Conservation (phyloP, 2,329 filamentous ascomycete genomes). For the Penicillium sp. region DNA sequence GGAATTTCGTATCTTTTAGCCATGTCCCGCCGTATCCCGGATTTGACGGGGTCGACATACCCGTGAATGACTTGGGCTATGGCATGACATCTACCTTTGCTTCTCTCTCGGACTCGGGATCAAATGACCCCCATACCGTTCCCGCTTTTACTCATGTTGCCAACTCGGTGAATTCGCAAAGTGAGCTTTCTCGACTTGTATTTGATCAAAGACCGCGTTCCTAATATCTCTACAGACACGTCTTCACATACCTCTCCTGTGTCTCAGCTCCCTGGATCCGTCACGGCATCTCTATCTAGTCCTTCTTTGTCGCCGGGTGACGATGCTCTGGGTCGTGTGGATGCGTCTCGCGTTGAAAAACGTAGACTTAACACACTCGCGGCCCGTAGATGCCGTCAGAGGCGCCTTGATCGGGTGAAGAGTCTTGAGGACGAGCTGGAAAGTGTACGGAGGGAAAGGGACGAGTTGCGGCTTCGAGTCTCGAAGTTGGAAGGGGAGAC, state of each 20-base stretch:
- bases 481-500: constrained; percentile 37
- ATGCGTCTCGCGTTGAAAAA: constrained; percentile 28
- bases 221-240: constrained; percentile 14
- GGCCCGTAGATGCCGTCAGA: constrained; percentile 35
- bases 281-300: constrained; percentile 16
- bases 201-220: background rate
- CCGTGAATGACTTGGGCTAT: constrained; percentile 11
- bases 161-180: constrained; percentile 18
- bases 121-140: constrained; percentile 10
- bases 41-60: constrained; percentile 11
- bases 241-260: constrained; percentile 19
- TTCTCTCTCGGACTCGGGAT: constrained; percentile 22
- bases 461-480: constrained; percentile 33
- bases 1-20: constrained; percentile 17
- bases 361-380: constrained; percentile 36
- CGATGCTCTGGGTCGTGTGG: constrained; percentile 11
- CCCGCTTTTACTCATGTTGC: constrained; percentile 9
- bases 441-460: constrained; percentile 29
- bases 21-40: constrained; percentile 6
- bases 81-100: constrained; percentile 14
- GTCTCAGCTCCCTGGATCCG: constrained; percentile 14
- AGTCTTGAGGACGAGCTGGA: constrained; percentile 33
- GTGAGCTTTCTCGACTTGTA: constrained; percentile 3
- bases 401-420: constrained; percentile 31
- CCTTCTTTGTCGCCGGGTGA: constrained; percentile 18